A percentile compares a stretch with the other conserved stretches of the same genome.
Conservation (phyloP, 108 stramenopile genomes). For the Nannochloropsis salina region DNA sequence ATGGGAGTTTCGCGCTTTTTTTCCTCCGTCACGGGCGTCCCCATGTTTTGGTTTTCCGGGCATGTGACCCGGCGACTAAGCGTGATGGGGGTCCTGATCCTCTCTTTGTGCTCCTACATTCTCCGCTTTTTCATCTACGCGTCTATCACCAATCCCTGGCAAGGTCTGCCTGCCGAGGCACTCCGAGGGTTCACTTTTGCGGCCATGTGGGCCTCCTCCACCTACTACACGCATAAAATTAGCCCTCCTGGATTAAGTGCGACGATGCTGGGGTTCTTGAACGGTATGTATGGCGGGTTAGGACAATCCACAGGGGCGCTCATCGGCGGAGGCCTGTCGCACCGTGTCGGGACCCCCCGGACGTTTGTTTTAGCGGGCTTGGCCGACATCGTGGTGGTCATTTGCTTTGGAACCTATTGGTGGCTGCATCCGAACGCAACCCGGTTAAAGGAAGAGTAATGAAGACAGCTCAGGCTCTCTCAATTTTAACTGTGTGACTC, state of each 20-base stretch:
- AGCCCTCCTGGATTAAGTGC: conserved; percentile 77
- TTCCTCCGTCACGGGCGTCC: conserved; percentile 74
- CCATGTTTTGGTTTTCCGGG: conserved; percentile 85
- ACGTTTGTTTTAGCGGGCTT: not conserved
- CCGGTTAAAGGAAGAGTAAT: not conserved
- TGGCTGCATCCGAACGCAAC: conserved; percentile 8
- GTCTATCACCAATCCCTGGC: conserved; percentile 69
- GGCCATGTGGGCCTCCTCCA: conserved; percentile 80
- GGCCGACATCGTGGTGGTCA: not conserved
- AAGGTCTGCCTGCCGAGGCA: conserved; percentile 84
- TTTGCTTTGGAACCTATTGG: not conserved
- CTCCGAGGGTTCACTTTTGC: conserved; percentile 86
- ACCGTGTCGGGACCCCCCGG: conserved; percentile 14
- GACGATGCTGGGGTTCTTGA: conserved; percentile 78
- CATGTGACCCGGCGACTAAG: conserved; percentile 66
- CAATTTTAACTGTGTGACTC: not conserved
- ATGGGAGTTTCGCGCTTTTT: conserved; percentile 81
- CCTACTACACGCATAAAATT: conserved; percentile 79
- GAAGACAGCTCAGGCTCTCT: not conserved
- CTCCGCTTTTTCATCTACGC: conserved; percentile 81
- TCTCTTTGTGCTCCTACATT: conserved; percentile 71
- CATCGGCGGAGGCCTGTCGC: conserved; percentile 63
- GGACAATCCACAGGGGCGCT: conserved; percentile 86
- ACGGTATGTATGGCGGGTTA: conserved; percentile 90
- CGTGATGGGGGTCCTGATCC: conserved; percentile 71